Percentiles rank a stretch among this genome's conserved stretches.
These are phyloP conservation scores for Sporothrix curviconia DNA, from an alignment of 2,329 filamentous ascomycete genomes.

Conservation along the genomic window DNA sequence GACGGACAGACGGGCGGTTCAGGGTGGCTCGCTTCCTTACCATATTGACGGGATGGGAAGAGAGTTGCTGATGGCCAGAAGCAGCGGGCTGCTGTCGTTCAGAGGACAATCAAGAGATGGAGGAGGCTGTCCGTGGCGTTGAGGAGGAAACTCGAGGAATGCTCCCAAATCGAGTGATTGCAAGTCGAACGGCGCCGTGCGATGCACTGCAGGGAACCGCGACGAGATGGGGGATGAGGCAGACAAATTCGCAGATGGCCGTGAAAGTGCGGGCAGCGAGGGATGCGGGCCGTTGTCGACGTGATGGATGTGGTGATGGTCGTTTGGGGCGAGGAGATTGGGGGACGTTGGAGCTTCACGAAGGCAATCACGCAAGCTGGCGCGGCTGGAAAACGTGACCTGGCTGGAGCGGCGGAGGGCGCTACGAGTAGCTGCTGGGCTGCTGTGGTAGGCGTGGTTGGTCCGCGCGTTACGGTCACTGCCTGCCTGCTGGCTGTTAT, in stretches of 20 bases:
- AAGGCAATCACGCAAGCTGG: conserved; percentile 31
- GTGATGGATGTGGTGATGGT: conserved; percentile 8
- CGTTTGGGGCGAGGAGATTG: background rate
- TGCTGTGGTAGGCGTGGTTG: background rate
- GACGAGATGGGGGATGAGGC: no score
- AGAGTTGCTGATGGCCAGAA: conserved; percentile 12
- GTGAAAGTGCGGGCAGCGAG: conserved; percentile 6
- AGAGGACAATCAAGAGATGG: background rate
- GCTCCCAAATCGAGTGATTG: background rate
- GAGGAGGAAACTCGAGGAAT: background rate
- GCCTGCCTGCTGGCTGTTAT: conserved; percentile 14
- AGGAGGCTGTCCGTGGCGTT: background rate
- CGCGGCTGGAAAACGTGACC: conserved; percentile 26
- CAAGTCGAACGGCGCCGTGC: no score
- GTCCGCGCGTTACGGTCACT: conserved; percentile 15
- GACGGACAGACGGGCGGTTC: no score
- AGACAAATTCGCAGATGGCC: background rate
- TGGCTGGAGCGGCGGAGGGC: background rate
- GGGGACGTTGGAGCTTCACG: conserved; percentile 16
- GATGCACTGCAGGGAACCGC: no score
- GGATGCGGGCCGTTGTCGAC: conserved; percentile 11
- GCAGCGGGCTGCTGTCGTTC: background rate
- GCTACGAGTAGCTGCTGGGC: background rate
- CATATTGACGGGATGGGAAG: conserved; percentile 3
- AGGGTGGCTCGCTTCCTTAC: no score